Conservation (phyloP, 768 basidiomycete genomes). For the Hygrocybe coccinea region DNA sequence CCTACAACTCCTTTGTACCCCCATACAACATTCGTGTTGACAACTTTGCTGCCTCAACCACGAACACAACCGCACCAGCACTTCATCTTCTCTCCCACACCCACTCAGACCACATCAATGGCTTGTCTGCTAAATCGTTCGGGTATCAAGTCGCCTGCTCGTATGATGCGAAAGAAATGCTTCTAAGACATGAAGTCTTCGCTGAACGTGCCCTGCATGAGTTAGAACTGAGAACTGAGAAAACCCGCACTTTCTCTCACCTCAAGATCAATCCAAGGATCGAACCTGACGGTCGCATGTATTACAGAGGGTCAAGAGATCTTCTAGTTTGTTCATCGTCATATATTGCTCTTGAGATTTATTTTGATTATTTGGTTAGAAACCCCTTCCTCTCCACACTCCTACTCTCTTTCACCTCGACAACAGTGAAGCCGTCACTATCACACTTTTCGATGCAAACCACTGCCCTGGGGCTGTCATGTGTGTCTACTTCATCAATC, state of each 20-base stretch:
- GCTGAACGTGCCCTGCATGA: conserved; percentile 57
- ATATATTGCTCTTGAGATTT: not conserved
- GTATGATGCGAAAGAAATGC: conserved; percentile 78
- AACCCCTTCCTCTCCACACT: conserved; percentile 52
- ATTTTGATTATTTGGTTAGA: conserved; percentile 34
- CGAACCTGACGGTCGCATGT: conserved; percentile 43
- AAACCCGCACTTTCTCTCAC: conserved; percentile 59
- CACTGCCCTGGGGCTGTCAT: conserved; percentile 95
- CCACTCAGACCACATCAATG: conserved; percentile 81
- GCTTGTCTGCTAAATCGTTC: conserved; percentile 72
- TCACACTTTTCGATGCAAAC: conserved; percentile 86
- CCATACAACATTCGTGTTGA: conserved; percentile 88
- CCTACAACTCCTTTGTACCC: conserved; percentile 67
- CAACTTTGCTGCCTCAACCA: conserved; percentile 52
- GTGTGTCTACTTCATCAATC: conserved; percentile 32
- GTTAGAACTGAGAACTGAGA: conserved; percentile 45
- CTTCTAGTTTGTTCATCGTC: conserved; percentile 47
- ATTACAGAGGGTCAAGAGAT: conserved; percentile 56
- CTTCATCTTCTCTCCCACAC: conserved; percentile 85
- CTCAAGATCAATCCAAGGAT: conserved; percentile 53
- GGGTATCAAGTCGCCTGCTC: conserved; percentile 73
- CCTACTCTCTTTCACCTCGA: conserved; percentile 61
- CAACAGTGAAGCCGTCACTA: conserved; percentile 51
- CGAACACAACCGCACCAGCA: conserved; percentile 35
- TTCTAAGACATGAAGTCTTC: conserved; percentile 71